Evolutionary conservation across 148 eudicot genomes (phyloP).

Genomic region (Cornus suecica): DNA sequence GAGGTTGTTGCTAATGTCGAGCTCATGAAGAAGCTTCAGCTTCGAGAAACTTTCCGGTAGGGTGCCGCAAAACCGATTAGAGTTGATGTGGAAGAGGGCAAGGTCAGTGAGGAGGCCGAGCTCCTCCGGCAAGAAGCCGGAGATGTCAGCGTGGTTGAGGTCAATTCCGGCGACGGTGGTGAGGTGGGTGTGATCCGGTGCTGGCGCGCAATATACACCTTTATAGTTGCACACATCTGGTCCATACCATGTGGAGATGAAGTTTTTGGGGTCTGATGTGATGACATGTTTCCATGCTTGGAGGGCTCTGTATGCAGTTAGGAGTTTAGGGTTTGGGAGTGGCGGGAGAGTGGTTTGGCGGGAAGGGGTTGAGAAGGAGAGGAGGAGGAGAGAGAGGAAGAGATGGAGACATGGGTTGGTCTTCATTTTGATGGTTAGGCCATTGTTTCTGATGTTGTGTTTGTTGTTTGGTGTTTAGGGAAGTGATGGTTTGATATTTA

Average conservation of each 20-base stretch:
- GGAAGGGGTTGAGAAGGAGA: conserved; percentile 25
- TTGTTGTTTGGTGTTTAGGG: neutral
- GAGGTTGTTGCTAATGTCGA: conserved; percentile 70
- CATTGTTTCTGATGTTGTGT: neutral
- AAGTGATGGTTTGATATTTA: conserved; percentile 2
- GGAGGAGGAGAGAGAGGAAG: conserved; percentile 23
- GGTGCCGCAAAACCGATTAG: conserved; percentile 54
- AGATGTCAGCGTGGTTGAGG: conserved; percentile 57
- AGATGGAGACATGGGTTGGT: conserved; percentile 12
- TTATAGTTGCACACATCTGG: conserved; percentile 58
- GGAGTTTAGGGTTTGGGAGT: conserved; percentile 47
- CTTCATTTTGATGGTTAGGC: conserved; percentile 20
- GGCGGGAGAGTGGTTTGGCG: conserved; percentile 18
- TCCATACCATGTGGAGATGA: conserved; percentile 62
- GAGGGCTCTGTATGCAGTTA: conserved; percentile 54
- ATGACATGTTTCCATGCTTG: conserved; percentile 72
- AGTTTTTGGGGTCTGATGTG: conserved; percentile 56
- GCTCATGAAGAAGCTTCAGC: conserved; percentile 46
- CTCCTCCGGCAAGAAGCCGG: conserved; percentile 48
- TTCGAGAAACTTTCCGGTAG: conserved; percentile 39
- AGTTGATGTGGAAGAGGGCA: conserved; percentile 68
- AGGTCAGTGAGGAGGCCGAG: conserved; percentile 63
- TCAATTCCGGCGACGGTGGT: conserved; percentile 78
- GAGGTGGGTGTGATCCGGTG: conserved; percentile 42
- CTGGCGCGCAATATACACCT: conserved; percentile 72